Percentiles rank a stretch among this genome's conserved stretches.
These are phyloP conservation scores for Diplodia seriata DNA, from an alignment of 2,329 filamentous ascomycete genomes.

Conservation along the genomic window DNA sequence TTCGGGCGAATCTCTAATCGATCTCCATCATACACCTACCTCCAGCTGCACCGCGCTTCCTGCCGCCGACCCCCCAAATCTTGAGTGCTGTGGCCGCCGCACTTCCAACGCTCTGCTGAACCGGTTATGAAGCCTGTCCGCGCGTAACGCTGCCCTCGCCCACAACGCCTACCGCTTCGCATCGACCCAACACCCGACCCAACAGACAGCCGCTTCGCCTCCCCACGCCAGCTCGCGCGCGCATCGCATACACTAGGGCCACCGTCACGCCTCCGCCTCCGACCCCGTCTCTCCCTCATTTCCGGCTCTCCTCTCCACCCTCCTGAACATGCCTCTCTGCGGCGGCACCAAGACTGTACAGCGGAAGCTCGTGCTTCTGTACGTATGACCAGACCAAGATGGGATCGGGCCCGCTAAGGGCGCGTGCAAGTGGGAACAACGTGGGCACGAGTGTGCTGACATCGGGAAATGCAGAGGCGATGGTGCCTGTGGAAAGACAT, in stretches of 20 bases:
- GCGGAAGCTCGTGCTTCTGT: conserved; percentile 96
- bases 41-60: conserved; percentile 30
- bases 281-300: conserved; percentile 30
- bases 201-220: conserved; percentile 12
- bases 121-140: conserved; percentile 20
- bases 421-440: conserved; percentile 37
- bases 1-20: conserved; percentile 32
- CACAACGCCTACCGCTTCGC: conserved; percentile 19
- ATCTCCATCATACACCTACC: conserved; percentile 32
- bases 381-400: conserved; percentile 49
- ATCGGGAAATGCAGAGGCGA: conserved; percentile 71
- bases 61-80: conserved; percentile 32
- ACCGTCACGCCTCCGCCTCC: conserved; percentile 13
- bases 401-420: conserved; percentile 10
- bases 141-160: conserved; percentile 12
- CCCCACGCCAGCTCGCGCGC: conserved; percentile 17
- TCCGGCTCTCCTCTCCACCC: conserved; percentile 26
- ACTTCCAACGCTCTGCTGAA: conserved; percentile 15
- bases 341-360: conserved; percentile 75
- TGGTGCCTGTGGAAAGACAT: conserved; percentile 96
- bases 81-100: conserved; percentile 15
- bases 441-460: conserved; percentile 33
- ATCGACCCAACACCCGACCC: conserved; percentile 24
- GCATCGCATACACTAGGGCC: conserved; percentile 19
- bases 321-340: conserved; percentile 54